These are phyloP conservation scores for Linnemannia elongata DNA, from an alignment of 192 early-diverging fungal genomes.

Conservation along the genomic window DNA sequence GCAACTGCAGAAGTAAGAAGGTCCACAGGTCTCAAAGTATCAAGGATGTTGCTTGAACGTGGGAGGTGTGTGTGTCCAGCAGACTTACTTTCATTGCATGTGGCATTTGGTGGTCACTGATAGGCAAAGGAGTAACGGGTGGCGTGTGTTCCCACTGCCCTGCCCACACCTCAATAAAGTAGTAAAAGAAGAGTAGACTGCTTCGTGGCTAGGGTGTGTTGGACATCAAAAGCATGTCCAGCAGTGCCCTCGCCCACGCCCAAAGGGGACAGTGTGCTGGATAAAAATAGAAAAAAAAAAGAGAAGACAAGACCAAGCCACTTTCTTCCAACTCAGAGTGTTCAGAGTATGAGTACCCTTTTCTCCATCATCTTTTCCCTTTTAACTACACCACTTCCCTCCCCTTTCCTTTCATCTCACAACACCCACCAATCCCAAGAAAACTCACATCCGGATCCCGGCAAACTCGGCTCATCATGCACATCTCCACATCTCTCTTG, in stretches of 20 bases:
- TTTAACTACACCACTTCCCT: background rate
- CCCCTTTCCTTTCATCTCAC: background rate
- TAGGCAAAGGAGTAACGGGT: background rate
- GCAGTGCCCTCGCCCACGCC: conserved; percentile 5
- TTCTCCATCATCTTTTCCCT: conserved; percentile 5
- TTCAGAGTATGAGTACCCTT: background rate
- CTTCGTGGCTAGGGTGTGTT: background rate
- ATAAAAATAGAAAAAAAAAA: conserved; percentile 2
- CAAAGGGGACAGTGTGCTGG: background rate
- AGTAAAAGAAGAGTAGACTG: background rate
- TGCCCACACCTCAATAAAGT: background rate
- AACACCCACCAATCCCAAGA: background rate
- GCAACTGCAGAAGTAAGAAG: background rate
- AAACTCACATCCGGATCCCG: background rate
- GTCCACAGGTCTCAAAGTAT: background rate
- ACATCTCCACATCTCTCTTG: conserved; percentile 32
- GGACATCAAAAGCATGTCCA: background rate
- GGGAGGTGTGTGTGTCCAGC: background rate
- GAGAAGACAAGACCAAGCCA: background rate
- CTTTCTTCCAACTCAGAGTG: background rate
- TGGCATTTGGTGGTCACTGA: background rate
- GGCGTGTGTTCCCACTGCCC: background rate
- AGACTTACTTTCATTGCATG: background rate
- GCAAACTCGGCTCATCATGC: conserved; percentile 14
- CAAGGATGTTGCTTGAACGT: too few species aligned